Conservation (phyloP, 768 basidiomycete genomes). For the Mycena maculata region DNA sequence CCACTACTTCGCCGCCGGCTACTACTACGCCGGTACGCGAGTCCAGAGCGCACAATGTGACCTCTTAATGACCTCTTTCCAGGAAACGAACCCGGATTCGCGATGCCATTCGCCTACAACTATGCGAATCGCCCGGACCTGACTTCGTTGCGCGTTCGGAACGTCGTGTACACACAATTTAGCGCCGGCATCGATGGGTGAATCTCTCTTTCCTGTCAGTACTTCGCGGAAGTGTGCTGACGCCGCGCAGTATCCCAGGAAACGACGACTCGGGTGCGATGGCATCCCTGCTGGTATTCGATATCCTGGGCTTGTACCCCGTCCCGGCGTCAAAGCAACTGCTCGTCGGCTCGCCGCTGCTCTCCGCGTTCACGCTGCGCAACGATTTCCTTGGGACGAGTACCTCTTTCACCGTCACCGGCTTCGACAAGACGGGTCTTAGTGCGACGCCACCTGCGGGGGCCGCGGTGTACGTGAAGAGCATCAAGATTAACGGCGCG, state of each 20-base stretch:
- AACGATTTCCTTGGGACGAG: constrained; percentile 52
- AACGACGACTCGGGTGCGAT: constrained; percentile 67
- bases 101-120: constrained; percentile 61
- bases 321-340: constrained; percentile 59
- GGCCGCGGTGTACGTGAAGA: constrained; percentile 57
- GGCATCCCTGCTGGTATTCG: constrained; percentile 62
- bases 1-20: constrained; percentile 57
- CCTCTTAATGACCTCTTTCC: too few relatives aligned
- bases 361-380: constrained; percentile 56
- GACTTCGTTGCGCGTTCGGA: constrained; percentile 56
- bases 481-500: constrained; percentile 56
- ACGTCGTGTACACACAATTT: constrained; percentile 58
- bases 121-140: constrained; percentile 64
- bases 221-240: background rate
- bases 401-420: constrained; percentile 55
- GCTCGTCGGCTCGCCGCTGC: constrained; percentile 59
- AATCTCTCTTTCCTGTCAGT: constrained; percentile 23
- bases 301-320: constrained; percentile 63
- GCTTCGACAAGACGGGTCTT: constrained; percentile 54
- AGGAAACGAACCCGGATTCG: constrained; percentile 63
- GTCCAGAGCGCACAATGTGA: too few relatives aligned
- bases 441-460: constrained; percentile 51
- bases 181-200: constrained; percentile 59
- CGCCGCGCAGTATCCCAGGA: constrained; percentile 55
- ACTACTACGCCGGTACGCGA: constrained; percentile 48